phyloP scores from a whole-genome alignment of 805 yeast genomes.

The Candida sithepensis region DNA sequence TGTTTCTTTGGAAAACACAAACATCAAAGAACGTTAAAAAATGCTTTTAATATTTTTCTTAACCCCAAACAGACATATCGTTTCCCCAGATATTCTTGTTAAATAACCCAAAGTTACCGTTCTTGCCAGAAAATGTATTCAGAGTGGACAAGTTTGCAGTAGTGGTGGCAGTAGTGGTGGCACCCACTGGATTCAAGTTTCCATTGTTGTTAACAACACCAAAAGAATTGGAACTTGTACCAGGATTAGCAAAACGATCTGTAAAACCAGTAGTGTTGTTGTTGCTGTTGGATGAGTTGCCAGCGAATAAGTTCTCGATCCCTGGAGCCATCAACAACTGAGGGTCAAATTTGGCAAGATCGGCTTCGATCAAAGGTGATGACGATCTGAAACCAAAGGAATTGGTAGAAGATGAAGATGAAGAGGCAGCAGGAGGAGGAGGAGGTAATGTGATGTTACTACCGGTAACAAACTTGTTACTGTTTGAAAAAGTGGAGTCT shows the following conservation, averaged over 20 bases:
- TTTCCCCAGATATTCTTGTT: conserved; percentile 22
- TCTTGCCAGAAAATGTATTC: not conserved
- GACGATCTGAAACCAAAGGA: not conserved
- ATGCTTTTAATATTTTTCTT: too few relatives aligned
- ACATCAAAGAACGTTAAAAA: not conserved
- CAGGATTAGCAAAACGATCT: not conserved
- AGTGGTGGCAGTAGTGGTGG: too few relatives aligned
- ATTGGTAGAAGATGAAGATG: not conserved
- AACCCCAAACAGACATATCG: conserved; percentile 26
- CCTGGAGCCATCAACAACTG: not conserved
- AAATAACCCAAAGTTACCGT: conserved; percentile 5
- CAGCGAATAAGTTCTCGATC: not conserved
- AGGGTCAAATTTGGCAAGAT: not conserved
- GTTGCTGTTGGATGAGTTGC: not conserved
- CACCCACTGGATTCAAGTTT: not conserved
- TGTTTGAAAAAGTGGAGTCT: not conserved
- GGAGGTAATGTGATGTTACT: not conserved
- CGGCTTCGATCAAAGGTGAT: not conserved
- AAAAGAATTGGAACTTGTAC: too few relatives aligned
- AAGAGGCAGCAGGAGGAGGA: not conserved
- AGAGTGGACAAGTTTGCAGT: not conserved
- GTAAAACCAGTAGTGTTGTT: not conserved
- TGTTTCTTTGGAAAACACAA: too few relatives aligned
- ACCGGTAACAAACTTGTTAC: not conserved
- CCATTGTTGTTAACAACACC: not conserved